Base-by-base conservation (phyloP, 805 yeast species). In the Candida coquimbonensis region DNA sequence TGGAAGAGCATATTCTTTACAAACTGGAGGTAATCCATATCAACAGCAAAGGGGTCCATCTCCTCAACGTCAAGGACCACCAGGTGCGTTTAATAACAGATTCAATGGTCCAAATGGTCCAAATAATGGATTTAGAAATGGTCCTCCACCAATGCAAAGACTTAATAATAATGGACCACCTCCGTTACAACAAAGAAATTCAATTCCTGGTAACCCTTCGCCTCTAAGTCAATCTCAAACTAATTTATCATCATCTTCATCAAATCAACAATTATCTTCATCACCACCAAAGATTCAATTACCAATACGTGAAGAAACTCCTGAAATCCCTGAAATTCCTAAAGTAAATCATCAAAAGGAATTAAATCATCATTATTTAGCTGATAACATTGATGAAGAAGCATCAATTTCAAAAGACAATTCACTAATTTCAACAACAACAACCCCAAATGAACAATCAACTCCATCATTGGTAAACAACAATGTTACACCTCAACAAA, bases 361-460 rank as follows among this genome's bases (percentile, higher is more conserved):
- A 12, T 9, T 7, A 7, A 42, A 44, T 24, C 62, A 52, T 34
- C 62, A 58, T 43, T 58, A 47, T 31, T 38, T 58, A 11, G 62
- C 62, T 12, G 62, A 58, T 19, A 56, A 53, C 24, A 41, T 36
- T 7, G 53, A 55, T 21, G 52, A 50, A 33, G 35, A 34, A 4
- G 16, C 27, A 7, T n/a, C 42, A 2, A 31, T 41, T n/a, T 34
- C 52, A 16, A 36, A 25, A 36, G 38, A 21, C 3, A 21, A 14
- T 21, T 36, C 38, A 5, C 31, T 34, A 1, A 31, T 39, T 21
- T 34, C 35, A 6, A 19, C 43, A 3, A 58, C 60, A 19, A 55
- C 35, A 6, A 17, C 41, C 3, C 60, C 60, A 19, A 55, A 50
- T 32, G 61, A 43, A 3, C 49, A 50, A 36, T 58, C 62, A 7